phyloP scores from a whole-genome alignment of 2,329 filamentous ascomycete species.

The Xylaria sp. region DNA sequence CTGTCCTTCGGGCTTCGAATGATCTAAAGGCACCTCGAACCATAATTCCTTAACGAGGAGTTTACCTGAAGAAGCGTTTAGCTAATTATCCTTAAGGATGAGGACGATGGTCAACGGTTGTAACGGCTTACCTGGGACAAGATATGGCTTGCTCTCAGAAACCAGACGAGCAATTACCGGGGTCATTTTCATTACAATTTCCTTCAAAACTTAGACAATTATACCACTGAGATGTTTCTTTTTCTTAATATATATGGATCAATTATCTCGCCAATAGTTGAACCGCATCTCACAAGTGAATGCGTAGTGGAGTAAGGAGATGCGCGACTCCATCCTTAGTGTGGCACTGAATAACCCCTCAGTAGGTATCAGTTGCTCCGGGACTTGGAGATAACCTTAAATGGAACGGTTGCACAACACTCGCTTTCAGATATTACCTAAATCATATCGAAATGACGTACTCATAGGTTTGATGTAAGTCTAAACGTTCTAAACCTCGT shows the following conservation, averaged over 20 bases:
- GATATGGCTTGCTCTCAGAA: constrained; percentile 56
- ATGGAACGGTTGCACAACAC: too few relatives aligned
- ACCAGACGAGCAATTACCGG: constrained; percentile 47
- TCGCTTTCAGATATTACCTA: too few relatives aligned
- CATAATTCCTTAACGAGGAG: constrained; percentile 83
- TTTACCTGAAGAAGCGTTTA: constrained; percentile 65
- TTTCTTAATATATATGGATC: not conserved
- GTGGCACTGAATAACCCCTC: not conserved
- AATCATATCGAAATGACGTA: too few relatives aligned
- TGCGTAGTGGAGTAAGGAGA: not conserved
- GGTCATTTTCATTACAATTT: constrained; percentile 37
- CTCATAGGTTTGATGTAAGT: too few relatives aligned
- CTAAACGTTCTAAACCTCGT: too few relatives aligned
- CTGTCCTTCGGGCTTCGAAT: constrained; percentile 69
- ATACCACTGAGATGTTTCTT: not conserved
- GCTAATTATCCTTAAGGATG: constrained; percentile 30
- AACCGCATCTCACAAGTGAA: not conserved
- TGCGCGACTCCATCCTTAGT: too few relatives aligned
- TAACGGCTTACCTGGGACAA: constrained; percentile 50
- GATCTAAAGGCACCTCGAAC: constrained; percentile 88
- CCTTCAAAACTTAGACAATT: not conserved
- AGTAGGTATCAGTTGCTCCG: not conserved
- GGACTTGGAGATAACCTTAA: not conserved
- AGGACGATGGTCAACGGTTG: not conserved
- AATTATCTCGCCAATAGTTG: not conserved